A percentile compares a stretch with the other conserved stretches of the same genome.
phyloP scores from a whole-genome alignment of 495 filamentous ascomycete species.

The Neurospora sp. region DNA sequence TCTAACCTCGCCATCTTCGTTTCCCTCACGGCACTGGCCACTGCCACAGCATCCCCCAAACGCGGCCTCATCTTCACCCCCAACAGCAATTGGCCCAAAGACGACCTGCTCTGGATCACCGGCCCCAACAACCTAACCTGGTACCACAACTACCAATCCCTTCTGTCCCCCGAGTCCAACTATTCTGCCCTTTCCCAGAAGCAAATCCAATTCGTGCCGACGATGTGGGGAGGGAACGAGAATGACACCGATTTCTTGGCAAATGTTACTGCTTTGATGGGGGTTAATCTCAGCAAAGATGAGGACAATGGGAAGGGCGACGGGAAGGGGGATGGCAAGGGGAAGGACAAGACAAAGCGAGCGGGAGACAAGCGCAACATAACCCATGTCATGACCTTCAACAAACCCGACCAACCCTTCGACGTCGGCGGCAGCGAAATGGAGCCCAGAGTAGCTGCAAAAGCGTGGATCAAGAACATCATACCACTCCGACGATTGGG shows the following conservation, averaged over 20 bases:
- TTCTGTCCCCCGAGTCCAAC: slow-evolving; percentile 25
- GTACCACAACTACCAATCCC: slow-evolving; percentile 58
- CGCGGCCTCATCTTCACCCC: slow-evolving; percentile 52
- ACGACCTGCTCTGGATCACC: slow-evolving; percentile 42
- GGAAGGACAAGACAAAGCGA: neutral
- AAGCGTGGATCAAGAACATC: slow-evolving; percentile 46
- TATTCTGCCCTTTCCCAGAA: slow-evolving; percentile 23
- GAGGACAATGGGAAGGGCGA: neutral
- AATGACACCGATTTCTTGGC: slow-evolving; percentile 37
- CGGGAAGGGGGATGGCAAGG: neutral
- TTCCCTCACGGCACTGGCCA: neutral
- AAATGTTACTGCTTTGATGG: slow-evolving; percentile 31
- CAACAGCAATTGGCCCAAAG: slow-evolving; percentile 27
- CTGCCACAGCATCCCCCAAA: slow-evolving; percentile 25
- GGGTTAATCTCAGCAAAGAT: slow-evolving; percentile 14
- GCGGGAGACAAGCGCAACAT: slow-evolving; percentile 26
- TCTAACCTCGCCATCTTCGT: neutral
- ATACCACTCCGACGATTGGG: slow-evolving; percentile 43
- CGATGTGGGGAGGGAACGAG: slow-evolving; percentile 48
- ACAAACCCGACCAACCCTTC: slow-evolving; percentile 48
- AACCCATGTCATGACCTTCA: slow-evolving; percentile 50
- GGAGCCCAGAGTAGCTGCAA: slow-evolving; percentile 37
- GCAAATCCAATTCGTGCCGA: slow-evolving; percentile 52
- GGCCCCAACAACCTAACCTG: slow-evolving; percentile 43
- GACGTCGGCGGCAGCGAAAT: slow-evolving; percentile 44